Evolutionary conservation across 495 filamentous ascomycete species (phyloP).

Genomic region (Corynascus novoguineensis): DNA sequence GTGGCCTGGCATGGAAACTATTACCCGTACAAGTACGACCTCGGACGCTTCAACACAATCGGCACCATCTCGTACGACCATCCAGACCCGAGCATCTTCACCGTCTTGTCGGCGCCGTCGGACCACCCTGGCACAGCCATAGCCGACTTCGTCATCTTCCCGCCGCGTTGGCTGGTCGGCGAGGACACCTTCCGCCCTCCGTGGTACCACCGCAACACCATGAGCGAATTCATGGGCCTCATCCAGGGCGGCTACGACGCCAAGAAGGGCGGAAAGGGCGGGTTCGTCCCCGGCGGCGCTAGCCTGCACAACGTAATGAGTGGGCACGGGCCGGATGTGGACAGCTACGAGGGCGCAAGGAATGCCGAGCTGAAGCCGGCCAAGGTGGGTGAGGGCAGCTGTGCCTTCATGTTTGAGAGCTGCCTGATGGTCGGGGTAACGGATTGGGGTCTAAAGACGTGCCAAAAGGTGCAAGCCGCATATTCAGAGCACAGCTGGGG

Average conservation of each 20-base stretch:
- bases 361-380: constrained; percentile 49
- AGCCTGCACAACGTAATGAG: constrained; percentile 56
- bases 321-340: constrained; percentile 56
- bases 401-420: constrained; percentile 66
- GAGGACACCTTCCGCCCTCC: constrained; percentile 79
- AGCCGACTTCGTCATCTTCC: constrained; percentile 80
- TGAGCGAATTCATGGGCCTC: constrained; percentile 81
- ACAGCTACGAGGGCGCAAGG: constrained; percentile 58
- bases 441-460: constrained; percentile 81
- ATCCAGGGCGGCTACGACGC: constrained; percentile 60
- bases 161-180: constrained; percentile 71
- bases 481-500: constrained; percentile 87
- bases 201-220: constrained; percentile 78
- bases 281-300: constrained; percentile 56
- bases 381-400: constrained; percentile 53
- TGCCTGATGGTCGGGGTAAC: constrained; percentile 85
- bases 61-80: constrained; percentile 72
- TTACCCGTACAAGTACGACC: constrained; percentile 84
- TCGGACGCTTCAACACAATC: constrained; percentile 72
- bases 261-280: constrained; percentile 43
- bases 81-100: constrained; percentile 77
- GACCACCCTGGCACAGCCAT: constrained; percentile 59
- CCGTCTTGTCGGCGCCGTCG: constrained; percentile 69
- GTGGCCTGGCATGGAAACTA: constrained; percentile 79
- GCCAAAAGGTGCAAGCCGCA: constrained; percentile 74